Percentiles rank a stretch among this genome's conserved stretches.
These are phyloP conservation scores for Jaltomata sinuosa DNA, from an alignment of 257 asterid species.

Conservation along the genomic window DNA sequence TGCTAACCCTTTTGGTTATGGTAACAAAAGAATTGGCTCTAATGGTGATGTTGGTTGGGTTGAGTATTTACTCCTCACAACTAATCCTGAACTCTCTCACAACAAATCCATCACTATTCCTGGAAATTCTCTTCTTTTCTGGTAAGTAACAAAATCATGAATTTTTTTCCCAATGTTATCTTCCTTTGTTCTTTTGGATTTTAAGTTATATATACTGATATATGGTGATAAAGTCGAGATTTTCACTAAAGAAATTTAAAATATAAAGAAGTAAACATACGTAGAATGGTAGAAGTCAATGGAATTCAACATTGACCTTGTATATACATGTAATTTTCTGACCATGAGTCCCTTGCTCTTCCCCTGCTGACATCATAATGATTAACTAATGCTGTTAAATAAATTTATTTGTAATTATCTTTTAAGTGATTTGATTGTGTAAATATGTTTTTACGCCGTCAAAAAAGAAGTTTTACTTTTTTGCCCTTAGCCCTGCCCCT, in stretches of 20 bases:
- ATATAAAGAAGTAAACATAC: not conserved
- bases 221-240: not conserved
- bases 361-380: too few species aligned
- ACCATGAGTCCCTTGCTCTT: not conserved
- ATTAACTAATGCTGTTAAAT: too few species aligned
- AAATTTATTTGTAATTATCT: too few species aligned
- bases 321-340: not conserved
- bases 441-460: too few species aligned
- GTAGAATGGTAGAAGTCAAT: not conserved
- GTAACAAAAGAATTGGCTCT: slow-evolving; percentile 19
- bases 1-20: slow-evolving; percentile 25
- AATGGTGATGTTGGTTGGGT: slow-evolving; percentile 29
- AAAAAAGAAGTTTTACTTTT: too few species aligned
- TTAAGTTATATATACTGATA: too few species aligned
- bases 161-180: not conserved
- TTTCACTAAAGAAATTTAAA: not conserved
- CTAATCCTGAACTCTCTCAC: slow-evolving; percentile 5
- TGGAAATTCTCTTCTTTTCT: slow-evolving; percentile 7
- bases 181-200: not conserved
- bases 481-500: not conserved
- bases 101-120: slow-evolving; percentile 1
- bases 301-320: not conserved
- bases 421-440: too few species aligned
- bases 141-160: not conserved
- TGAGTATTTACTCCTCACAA: slow-evolving; percentile 20